Evolutionary conservation across 306 rosid genomes (phyloP).

Genomic region (Trifolium pratense): DNA sequence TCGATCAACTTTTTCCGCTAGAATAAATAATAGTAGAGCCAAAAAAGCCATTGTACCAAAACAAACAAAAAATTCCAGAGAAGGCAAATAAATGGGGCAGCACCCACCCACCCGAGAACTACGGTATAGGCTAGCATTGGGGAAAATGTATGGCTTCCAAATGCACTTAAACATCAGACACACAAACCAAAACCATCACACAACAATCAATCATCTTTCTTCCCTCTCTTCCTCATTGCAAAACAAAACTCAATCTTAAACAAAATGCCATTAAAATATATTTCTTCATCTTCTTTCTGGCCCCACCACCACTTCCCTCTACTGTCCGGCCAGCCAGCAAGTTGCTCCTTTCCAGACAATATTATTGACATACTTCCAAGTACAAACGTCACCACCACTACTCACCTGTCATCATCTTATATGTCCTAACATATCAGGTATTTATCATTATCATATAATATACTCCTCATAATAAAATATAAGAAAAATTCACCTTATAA

Average conservation of each 20-base stretch:
- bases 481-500: too few relatives aligned
- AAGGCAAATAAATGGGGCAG: too few relatives aligned
- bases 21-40: too few relatives aligned
- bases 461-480: too few relatives aligned
- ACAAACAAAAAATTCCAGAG: too few relatives aligned
- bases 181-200: conserved; percentile 51
- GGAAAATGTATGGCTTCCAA: conserved; percentile 61
- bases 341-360: conserved; percentile 48
- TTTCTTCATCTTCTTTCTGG: conserved; percentile 42
- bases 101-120: conserved; percentile 40
- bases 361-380: not conserved
- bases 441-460: not conserved
- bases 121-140: conserved; percentile 55
- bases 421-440: conserved; percentile 61
- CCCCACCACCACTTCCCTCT: conserved; percentile 54
- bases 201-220: conserved; percentile 30
- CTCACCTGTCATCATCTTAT: conserved; percentile 53
- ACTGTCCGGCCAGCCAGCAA: conserved; percentile 43
- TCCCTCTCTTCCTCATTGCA: conserved; percentile 39
- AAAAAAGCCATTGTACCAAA: too few relatives aligned
- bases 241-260: conserved; percentile 47
- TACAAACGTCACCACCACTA: conserved; percentile 17
- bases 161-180: conserved; percentile 38
- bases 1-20: too few relatives aligned
- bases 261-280: conserved; percentile 49